Base-by-base conservation (phyloP, 352 stramenopile species). In the Phytophthora crassamura region DNA sequence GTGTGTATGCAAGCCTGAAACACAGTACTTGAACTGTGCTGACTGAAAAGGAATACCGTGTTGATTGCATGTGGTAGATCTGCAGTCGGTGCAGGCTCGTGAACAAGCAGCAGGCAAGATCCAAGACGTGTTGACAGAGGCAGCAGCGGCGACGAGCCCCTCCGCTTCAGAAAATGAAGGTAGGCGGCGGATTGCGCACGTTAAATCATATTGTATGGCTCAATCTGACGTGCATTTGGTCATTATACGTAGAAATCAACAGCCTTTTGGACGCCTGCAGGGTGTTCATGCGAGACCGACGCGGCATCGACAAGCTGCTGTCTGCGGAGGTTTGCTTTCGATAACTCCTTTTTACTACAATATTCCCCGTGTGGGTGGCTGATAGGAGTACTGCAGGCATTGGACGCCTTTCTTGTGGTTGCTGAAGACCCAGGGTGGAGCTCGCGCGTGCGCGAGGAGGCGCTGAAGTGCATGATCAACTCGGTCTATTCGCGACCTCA, bases 401-500 rank as follows among this genome's bases (percentile, higher is more conserved):
- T 91, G 1, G 58, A 83, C 7, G 42, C 40, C 4, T 81, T 89
- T 25, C 20, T 90, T 1, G 6, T 15, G 1, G 22, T 80, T 2
- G 68, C 68, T 45, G 70, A 76, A 42, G 12, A 55, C 5, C 14
- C 18, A 8, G 47, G 5, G 8, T 70, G 65, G 57, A 55, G 36
- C 20, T 46, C 30, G 41, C 35, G 39, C 3, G 55, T 75, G 5
- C 69, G 59, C 7, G 81, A 87, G 67, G 83, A 88, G 69, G 72
- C 78, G 25, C 55, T 92, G 47, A 92, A 88, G 59, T 92, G 83
- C 67, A 64, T 74, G 41, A 82, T 92, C 51, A 92, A 92, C 47
- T 87, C 74, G 20, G 69, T 90, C 8, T 88, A 85, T 57, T 82
- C 65, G 25, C 69, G 83, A 7, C 79, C 77, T 6, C 75, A 86